Percentiles rank a stretch among this genome's conserved stretches.
phyloP scores from a whole-genome alignment of 768 basidiomycete species.

The Mycena galopus region DNA sequence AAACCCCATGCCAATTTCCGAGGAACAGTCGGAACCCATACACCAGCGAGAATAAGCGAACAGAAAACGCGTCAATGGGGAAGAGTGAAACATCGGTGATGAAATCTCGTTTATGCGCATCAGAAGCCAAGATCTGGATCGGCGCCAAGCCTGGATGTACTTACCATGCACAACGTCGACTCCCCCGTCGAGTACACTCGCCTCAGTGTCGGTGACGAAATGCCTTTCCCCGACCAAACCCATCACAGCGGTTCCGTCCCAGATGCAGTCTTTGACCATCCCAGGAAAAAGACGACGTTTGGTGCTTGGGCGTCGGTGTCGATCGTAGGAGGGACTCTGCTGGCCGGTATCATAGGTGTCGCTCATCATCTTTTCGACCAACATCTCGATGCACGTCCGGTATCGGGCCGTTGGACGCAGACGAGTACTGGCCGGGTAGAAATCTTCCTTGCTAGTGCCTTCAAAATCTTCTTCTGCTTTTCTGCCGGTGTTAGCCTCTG shows the following conservation, averaged over 20 bases:
- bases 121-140: too few relatives aligned
- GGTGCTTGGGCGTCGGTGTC: neutral
- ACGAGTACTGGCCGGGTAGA: neutral
- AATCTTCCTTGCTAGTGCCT: neutral
- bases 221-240: neutral
- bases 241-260: neutral
- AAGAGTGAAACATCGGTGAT: too few relatives aligned
- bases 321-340: neutral
- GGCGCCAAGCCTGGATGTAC: too few relatives aligned
- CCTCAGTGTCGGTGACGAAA: neutral
- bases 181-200: neutral
- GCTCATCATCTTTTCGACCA: neutral
- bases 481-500: conserved; percentile 4
- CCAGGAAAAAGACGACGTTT: neutral
- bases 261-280: neutral
- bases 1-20: too few relatives aligned
- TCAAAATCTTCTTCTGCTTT: conserved; percentile 5
- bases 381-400: neutral
- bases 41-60: too few relatives aligned
- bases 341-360: neutral
- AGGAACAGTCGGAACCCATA: too few relatives aligned
- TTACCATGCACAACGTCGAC: neutral
- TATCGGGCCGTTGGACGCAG: neutral
- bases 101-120: too few relatives aligned
- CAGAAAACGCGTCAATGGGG: too few relatives aligned